Percentiles rank a stretch among this genome's conserved stretches.
Conservation (phyloP, 345 rosid genomes). For the Turritis glabra region DNA sequence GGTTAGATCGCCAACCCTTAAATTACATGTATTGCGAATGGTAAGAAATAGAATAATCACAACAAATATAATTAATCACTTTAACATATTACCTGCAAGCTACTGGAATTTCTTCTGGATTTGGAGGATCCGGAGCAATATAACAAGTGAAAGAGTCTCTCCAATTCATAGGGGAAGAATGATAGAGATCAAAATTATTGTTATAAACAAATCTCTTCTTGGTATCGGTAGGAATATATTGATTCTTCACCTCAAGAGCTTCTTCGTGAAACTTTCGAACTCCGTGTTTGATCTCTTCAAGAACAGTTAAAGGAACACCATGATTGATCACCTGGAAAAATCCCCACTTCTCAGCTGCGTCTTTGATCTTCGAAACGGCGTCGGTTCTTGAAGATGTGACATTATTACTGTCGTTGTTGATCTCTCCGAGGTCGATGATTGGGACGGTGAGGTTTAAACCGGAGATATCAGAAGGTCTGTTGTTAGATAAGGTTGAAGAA, state of each 20-base stretch:
- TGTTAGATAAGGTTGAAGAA: conserved; percentile 12
- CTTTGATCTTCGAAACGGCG: conserved; percentile 32
- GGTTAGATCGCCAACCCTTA: too few relatives aligned
- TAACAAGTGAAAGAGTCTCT: conserved; percentile 37
- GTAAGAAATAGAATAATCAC: neutral
- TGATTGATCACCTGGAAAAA: conserved; percentile 57
- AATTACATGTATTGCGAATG: too few relatives aligned
- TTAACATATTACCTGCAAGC: conserved; percentile 39
- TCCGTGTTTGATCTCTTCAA: conserved; percentile 35
- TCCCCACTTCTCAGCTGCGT: conserved; percentile 37
- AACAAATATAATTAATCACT: neutral
- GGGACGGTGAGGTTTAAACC: conserved; percentile 33
- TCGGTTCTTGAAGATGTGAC: neutral
- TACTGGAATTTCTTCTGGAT: conserved; percentile 42
- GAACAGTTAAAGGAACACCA: conserved; percentile 41
- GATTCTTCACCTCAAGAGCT: conserved; percentile 18
- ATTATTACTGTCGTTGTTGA: neutral
- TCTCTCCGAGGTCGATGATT: conserved; percentile 39
- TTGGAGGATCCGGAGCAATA: conserved; percentile 44
- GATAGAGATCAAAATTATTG: conserved; percentile 38
- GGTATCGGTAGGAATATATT: neutral
- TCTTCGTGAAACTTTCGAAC: conserved; percentile 28
- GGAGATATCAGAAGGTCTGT: conserved; percentile 3
- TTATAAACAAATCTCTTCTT: conserved; percentile 20
- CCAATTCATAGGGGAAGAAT: conserved; percentile 38